These are phyloP conservation scores for Elsinoe necatrix DNA, from an alignment of 2,329 filamentous ascomycete genomes.

Conservation along the genomic window DNA sequence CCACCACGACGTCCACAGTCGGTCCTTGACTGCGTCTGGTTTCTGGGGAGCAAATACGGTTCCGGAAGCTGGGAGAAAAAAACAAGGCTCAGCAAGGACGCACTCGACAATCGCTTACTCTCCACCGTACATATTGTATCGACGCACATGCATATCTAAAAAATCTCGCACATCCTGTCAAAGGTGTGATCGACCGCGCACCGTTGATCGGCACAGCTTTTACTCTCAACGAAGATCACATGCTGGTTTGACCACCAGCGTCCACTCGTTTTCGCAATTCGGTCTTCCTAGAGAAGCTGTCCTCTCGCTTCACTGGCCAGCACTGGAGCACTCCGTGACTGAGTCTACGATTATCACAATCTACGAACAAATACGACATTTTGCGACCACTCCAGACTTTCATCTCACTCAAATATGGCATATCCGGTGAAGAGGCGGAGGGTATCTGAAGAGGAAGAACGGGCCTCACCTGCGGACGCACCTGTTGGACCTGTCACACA, in stretches of 20 bases:
- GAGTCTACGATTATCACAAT: neutral
- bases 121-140: conserved; percentile 2
- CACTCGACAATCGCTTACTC: conserved; percentile 5
- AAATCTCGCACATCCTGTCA: conserved; percentile 3
- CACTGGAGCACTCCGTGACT: neutral
- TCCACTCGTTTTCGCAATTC: conserved; percentile 33
- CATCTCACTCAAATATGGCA: neutral
- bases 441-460: neutral
- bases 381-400: neutral
- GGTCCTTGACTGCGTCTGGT: neutral
- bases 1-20: conserved; percentile 1
- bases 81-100: neutral
- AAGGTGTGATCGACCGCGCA: conserved; percentile 11
- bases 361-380: neutral
- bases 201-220: conserved; percentile 12
- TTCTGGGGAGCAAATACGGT: neutral
- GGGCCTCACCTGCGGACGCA: neutral
- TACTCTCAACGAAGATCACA: neutral
- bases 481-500: conserved; percentile 10
- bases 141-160: conserved; percentile 11
- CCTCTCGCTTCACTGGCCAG: conserved; percentile 11
- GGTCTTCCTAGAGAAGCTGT: conserved; percentile 14
- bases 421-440: conserved; percentile 14
- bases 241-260: conserved; percentile 32
- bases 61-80: neutral